These are phyloP conservation scores for Boletus rubropictus DNA, from an alignment of 768 basidiomycete genomes.

Conservation along the genomic window DNA sequence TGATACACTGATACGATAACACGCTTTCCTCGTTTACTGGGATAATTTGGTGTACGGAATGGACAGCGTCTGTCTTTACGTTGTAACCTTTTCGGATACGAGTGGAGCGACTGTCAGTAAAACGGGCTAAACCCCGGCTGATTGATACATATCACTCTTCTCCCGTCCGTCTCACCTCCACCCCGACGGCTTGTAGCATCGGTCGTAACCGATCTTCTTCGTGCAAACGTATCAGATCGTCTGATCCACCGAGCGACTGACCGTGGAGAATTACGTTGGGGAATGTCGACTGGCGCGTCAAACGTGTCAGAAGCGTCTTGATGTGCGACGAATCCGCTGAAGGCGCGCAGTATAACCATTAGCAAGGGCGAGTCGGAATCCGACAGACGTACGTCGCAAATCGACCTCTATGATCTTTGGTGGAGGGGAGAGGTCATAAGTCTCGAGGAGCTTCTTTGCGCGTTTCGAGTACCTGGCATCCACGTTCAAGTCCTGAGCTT, in stretches of 20 bases:
- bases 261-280: slow-evolving; percentile 70
- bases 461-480: slow-evolving; percentile 25
- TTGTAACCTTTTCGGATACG: not conserved
- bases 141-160: too few species aligned
- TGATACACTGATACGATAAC: slow-evolving; percentile 2
- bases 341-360: not conserved
- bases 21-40: slow-evolving; percentile 1
- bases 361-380: not conserved
- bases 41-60: slow-evolving; percentile 1
- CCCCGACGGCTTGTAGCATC: slow-evolving; percentile 45
- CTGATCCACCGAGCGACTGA: slow-evolving; percentile 59
- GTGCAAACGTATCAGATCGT: slow-evolving; percentile 48
- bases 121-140: too few species aligned
- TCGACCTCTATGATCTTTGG: slow-evolving; percentile 76
- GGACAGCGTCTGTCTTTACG: slow-evolving; percentile 4
- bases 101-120: slow-evolving; percentile 1
- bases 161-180: slow-evolving; percentile 28
- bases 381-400: slow-evolving; percentile 44
- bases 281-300: slow-evolving; percentile 66
- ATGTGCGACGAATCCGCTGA: slow-evolving; percentile 58
- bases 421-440: slow-evolving; percentile 54
- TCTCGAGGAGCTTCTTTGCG: slow-evolving; percentile 45
- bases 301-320: slow-evolving; percentile 58
- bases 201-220: slow-evolving; percentile 38
- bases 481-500: not conserved